A percentile compares a stretch with the other conserved stretches of the same genome.
These are phyloP conservation scores for Ehretia macrophylla DNA, from an alignment of 257 asterid species.

Conservation along the genomic window DNA sequence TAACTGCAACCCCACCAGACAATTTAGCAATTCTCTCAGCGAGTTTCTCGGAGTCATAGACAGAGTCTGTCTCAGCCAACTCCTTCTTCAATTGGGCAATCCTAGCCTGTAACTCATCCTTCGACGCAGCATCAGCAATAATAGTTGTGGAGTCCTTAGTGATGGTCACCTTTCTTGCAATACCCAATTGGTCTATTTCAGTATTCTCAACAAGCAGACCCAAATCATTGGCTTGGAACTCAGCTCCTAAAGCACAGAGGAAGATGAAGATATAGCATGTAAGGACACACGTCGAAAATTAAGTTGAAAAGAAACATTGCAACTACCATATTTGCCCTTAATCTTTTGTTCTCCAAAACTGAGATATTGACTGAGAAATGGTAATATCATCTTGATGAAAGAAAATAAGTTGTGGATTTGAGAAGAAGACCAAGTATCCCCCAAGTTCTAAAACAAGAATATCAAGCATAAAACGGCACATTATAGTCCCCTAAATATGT, in stretches of 20 bases:
- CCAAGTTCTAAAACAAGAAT: too few relatives aligned
- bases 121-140: slow-evolving; percentile 95
- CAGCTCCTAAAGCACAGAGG: slow-evolving; percentile 60
- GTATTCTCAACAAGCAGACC: slow-evolving; percentile 82
- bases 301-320: too few relatives aligned
- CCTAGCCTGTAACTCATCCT: slow-evolving; percentile 90
- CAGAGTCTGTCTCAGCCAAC: slow-evolving; percentile 67
- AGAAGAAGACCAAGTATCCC: too few relatives aligned
- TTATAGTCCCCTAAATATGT: too few relatives aligned
- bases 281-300: background rate
- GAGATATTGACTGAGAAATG: too few relatives aligned
- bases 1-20: slow-evolving; percentile 97
- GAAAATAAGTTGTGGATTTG: too few relatives aligned
- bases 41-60: slow-evolving; percentile 80
- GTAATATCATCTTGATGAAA: too few relatives aligned
- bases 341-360: too few relatives aligned
- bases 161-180: slow-evolving; percentile 81
- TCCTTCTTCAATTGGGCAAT: slow-evolving; percentile 86
- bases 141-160: slow-evolving; percentile 79
- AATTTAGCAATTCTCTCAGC: slow-evolving; percentile 95
- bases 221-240: slow-evolving; percentile 84
- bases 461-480: too few relatives aligned
- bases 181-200: slow-evolving; percentile 71
- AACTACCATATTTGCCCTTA: too few relatives aligned
- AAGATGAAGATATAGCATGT: background rate